phyloP scores from a whole-genome alignment of 2,329 filamentous ascomycete species.

The Sporothrix humicola region DNA sequence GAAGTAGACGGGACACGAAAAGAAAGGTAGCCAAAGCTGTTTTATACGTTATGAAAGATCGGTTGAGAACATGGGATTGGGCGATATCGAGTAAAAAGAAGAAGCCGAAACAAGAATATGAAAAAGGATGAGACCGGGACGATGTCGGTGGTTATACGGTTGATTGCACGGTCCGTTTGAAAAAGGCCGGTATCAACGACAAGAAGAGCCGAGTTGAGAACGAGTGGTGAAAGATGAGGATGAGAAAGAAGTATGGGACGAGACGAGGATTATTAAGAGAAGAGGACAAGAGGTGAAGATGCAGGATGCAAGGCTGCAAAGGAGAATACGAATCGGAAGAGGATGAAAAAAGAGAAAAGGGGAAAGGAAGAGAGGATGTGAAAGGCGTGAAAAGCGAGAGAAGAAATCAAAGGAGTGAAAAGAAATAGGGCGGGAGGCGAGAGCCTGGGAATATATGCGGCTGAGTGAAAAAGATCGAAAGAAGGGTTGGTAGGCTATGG shows the following conservation, averaged over 20 bases:
- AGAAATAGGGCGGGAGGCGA: conserved; percentile 23
- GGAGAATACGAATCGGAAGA: background rate
- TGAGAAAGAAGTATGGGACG: background rate
- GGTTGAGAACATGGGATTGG: background rate
- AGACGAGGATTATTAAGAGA: background rate
- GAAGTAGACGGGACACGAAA: background rate
- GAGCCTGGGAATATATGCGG: conserved; percentile 18
- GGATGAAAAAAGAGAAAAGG: background rate
- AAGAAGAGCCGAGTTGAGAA: no score
- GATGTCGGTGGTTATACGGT: background rate
- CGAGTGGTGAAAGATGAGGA: no score
- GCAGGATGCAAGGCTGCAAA: conserved; percentile 2
- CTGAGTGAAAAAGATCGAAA: background rate
- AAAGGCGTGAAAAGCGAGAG: conserved; percentile 1
- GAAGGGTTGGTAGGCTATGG: background rate
- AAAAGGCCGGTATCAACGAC: background rate
- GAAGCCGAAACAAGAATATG: background rate
- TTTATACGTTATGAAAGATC: background rate
- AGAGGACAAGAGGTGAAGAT: background rate
- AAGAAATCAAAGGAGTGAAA: background rate
- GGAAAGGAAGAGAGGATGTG: background rate
- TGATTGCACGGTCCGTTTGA: background rate
- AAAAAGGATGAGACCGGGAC: background rate
- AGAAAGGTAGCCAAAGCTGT: background rate
- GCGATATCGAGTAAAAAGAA: background rate